A percentile compares a stretch with the other conserved stretches of the same genome.
These are phyloP conservation scores for Metschnikowia rubicola DNA, from an alignment of 805 yeast genomes.

Conservation along the genomic window DNA sequence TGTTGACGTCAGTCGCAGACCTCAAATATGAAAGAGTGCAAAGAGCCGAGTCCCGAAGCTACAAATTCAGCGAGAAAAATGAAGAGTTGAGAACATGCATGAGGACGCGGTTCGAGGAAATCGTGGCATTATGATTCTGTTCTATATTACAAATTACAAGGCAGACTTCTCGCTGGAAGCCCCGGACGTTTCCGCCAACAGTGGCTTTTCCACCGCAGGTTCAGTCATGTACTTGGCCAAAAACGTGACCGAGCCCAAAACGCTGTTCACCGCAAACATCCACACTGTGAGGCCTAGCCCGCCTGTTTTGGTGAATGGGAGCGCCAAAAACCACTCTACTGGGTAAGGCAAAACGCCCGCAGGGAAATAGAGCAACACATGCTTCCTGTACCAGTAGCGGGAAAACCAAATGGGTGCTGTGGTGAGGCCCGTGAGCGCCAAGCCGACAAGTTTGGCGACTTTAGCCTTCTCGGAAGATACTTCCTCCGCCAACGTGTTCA, in stretches of 20 bases:
- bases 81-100: slow-evolving; percentile 11
- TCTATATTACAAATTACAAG: not conserved
- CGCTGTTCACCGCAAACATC: slow-evolving; percentile 44
- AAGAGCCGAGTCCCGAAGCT: slow-evolving; percentile 9
- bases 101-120: slow-evolving; percentile 14
- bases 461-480: slow-evolving; percentile 34
- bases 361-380: slow-evolving; percentile 59
- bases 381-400: slow-evolving; percentile 51
- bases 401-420: slow-evolving; percentile 46
- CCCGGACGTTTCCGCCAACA: not conserved
- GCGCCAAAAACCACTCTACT: slow-evolving; percentile 54
- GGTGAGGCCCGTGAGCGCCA: slow-evolving; percentile 37
- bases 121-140: not conserved
- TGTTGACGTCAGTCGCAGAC: slow-evolving; percentile 5
- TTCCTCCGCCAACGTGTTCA: slow-evolving; percentile 40
- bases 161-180: not conserved
- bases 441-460: slow-evolving; percentile 32
- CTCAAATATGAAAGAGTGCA: slow-evolving; percentile 6
- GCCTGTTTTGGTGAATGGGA: slow-evolving; percentile 63
- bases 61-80: slow-evolving; percentile 9
- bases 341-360: slow-evolving; percentile 51
- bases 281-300: slow-evolving; percentile 58
- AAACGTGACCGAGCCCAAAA: slow-evolving; percentile 19
- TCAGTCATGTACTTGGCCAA: slow-evolving; percentile 19
- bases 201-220: slow-evolving; percentile 16